Percentiles rank a stretch among this genome's conserved stretches.
Conservation (phyloP, 2,329 filamentous ascomycete species). For the Pyrenochaeta sp. region DNA sequence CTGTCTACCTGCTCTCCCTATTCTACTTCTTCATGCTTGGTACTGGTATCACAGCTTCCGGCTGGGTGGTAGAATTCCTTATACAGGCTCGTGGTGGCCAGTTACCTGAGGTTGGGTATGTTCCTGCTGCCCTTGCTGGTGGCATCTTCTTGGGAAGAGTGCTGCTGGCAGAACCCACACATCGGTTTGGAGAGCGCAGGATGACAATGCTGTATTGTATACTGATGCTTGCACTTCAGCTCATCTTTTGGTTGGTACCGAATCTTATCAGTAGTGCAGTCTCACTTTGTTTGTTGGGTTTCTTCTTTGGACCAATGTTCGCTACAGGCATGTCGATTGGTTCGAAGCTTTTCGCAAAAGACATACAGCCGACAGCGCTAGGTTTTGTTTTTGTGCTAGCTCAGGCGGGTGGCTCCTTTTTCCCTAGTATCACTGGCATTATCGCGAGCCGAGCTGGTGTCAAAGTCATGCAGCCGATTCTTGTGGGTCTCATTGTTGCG, state of each 20-base stretch:
- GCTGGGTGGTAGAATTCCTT: conserved; percentile 73
- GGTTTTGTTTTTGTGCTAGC: conserved; percentile 67
- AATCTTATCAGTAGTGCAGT: conserved; percentile 57
- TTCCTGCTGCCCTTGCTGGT: conserved; percentile 68
- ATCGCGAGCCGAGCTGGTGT: conserved; percentile 50
- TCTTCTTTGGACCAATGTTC: conserved; percentile 68
- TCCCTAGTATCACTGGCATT: conserved; percentile 65
- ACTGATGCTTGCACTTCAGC: conserved; percentile 56
- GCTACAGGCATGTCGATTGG: conserved; percentile 65
- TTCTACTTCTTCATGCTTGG: conserved; percentile 73
- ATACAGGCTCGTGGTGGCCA: conserved; percentile 67
- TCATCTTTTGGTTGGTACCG: conserved; percentile 37
- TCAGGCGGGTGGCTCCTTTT: conserved; percentile 64
- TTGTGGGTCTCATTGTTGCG: conserved; percentile 31
- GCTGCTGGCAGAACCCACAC: conserved; percentile 66
- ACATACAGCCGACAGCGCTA: conserved; percentile 59
- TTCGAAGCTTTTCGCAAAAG: conserved; percentile 60
- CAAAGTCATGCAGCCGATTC: conserved; percentile 33
- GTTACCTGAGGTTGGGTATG: conserved; percentile 67
- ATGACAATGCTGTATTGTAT: conserved; percentile 66
- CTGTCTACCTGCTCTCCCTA: conserved; percentile 66
- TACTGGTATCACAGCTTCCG: conserved; percentile 63
- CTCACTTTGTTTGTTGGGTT: conserved; percentile 63
- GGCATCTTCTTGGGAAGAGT: conserved; percentile 66
- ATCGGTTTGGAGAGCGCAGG: conserved; percentile 65